These are phyloP conservation scores for Entelexis paramagnoliae DNA, from an alignment of 1,139 yeast genomes.

Conservation along the genomic window DNA sequence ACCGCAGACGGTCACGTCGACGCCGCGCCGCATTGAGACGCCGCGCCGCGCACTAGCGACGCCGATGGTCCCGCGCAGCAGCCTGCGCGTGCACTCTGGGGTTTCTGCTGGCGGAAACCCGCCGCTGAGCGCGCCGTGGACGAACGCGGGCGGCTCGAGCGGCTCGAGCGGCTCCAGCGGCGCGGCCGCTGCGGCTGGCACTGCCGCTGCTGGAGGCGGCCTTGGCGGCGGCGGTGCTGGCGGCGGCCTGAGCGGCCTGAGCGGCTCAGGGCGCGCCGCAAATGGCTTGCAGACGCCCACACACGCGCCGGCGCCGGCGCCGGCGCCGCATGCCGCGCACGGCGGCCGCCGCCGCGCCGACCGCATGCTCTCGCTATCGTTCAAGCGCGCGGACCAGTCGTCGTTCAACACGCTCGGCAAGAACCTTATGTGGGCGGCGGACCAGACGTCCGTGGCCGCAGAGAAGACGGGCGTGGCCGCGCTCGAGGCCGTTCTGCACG, in stretches of 20 bases:
- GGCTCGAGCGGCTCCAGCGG: too few species aligned
- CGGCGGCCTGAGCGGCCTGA: too few species aligned
- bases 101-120: neutral
- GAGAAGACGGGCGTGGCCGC: slow-evolving; percentile 8
- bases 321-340: neutral
- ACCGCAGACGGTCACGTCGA: slow-evolving; percentile 15
- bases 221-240: neutral
- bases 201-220: neutral
- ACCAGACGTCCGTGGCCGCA: neutral
- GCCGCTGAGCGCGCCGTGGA: neutral
- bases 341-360: slow-evolving; percentile 5
- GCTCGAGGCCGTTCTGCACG: slow-evolving; percentile 12
- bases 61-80: slow-evolving; percentile 6
- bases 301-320: slow-evolving; percentile 1
- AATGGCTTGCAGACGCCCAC: slow-evolving; percentile 9
- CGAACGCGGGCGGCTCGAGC: too few species aligned
- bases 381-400: slow-evolving; percentile 13
- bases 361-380: slow-evolving; percentile 14
- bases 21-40: slow-evolving; percentile 18
- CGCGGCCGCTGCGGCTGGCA: too few species aligned
- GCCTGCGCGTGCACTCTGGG: neutral
- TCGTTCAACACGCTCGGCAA: slow-evolving; percentile 15
- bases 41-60: slow-evolving; percentile 10
- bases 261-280: too few species aligned
- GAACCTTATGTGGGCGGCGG: slow-evolving; percentile 4